Base-by-base conservation (phyloP, 2,329 filamentous ascomycete genomes). In the Fusarium acutatum region DNA sequence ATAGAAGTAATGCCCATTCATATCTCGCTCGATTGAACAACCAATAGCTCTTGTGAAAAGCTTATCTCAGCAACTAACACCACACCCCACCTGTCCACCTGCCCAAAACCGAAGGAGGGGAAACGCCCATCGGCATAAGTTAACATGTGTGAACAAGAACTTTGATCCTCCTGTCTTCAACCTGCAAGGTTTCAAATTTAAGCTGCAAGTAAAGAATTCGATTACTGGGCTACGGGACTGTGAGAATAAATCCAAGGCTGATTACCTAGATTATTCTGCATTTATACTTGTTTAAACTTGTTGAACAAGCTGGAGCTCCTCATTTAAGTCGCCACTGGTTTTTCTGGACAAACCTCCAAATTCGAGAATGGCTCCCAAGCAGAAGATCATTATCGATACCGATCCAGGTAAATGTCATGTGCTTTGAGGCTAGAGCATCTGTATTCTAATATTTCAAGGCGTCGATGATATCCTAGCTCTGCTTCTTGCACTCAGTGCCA, bases 381-480 rank as follows among this genome's bases (percentile, higher is more conserved):
- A 89, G 78, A 91, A 92, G 78, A 92, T 99, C 76, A 98, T 99
- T 78, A 96, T 99, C 78, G 96, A 99, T 80, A 98, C 96, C 6
- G 96, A 98, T 81, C 96, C 96, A 75, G 84, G 95, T 94, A 86
- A 75, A 81, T 74, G 7, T 38, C 34, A 11, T 4, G 17, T 28
- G 4, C 17, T n/a, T 15, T 22, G 17, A 8, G 14, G 22, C 35
- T 15, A 10, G 18, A 12, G 8, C 10, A 17, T 18, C 11, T 14
- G 1, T 2, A 4, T 17, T 37, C 72, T 77, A 47, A 78, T 22
- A 10, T 11, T 14, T 32, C 58, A 54, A 82, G 95, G 96, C 72
- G 93, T 96, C 76, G 96, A 99, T 84, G 96, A 99, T 87, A 88
- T 96, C 60, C 87, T 98, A 70, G 96, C 95, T 50, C 88, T 98